Base-by-base conservation (phyloP, 805 yeast species). In the Ogataea siamensis region DNA sequence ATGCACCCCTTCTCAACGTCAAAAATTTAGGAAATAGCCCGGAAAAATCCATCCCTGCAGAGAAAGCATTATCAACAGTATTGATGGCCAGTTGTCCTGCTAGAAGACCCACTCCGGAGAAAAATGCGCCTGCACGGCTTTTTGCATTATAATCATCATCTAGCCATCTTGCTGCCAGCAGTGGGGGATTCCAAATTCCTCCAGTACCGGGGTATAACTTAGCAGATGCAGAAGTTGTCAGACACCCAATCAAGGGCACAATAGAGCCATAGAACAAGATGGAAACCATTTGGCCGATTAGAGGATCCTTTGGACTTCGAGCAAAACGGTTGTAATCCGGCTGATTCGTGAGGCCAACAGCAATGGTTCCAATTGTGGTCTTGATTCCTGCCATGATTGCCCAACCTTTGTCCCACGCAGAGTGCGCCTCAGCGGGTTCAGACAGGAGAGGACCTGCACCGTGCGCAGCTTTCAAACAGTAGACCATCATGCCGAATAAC, bases 211-310 rank as follows among this genome's bases (percentile, higher is more conserved):
- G 47, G 19, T 44, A 44, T 14, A 40, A 33, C 21, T 73, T 68
- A 24, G 81, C 80, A 33, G 84, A 30, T 12, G 45, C 83, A 18
- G 86, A 68, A 5, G 77, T 69, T 8, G 69, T 63, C 26, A 73
- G 40, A 18, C 71, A 47, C 8, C 77, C 77, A 51, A 72, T 62
- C 49, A 78, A 21, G 1, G 52, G 52, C 6, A 47, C 50, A 5
- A 45, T 45, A 14, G 35, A 30, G 10, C 42, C 42, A 22, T 38
- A 38, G 28, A 42, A 38, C 16, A 38, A 15, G 24, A 38, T 42
- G 5, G 42, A 27, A 7, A 48, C 24, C 1, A 37, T 21, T 23
- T 46, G 50, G 8, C 48, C 45, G 5, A 46, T 12, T 4, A 38
- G 28, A 2, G 50, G 48, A n/a, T 42, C 38, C 18, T 32, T 68